Evolutionary conservation across 768 basidiomycete genomes (phyloP).

Genomic region (Amanita jacksonii): DNA sequence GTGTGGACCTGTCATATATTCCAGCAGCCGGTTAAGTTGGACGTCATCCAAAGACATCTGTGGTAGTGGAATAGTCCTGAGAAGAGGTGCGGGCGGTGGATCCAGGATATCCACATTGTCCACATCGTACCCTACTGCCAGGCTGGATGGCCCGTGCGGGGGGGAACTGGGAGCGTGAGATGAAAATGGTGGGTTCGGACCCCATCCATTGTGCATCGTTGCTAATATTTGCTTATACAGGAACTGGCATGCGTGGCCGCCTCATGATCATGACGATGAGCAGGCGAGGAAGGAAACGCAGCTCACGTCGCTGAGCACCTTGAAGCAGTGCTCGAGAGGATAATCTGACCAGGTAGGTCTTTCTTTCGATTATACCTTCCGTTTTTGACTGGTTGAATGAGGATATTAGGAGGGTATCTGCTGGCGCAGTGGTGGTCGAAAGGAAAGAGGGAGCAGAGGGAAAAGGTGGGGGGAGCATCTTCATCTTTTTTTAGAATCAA

Average conservation of each 20-base stretch:
- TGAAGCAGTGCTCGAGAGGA: not conserved
- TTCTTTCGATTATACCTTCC: not conserved
- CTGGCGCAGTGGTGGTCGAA: not conserved
- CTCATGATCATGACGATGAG: conserved; percentile 3
- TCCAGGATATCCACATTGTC: not conserved
- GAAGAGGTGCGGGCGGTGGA: not conserved
- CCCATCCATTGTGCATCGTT: conserved; percentile 1
- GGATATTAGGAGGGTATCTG: not conserved
- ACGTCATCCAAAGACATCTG: no score
- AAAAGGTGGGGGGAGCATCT: not conserved
- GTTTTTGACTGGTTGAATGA: not conserved
- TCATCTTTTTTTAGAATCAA: conserved; percentile 1
- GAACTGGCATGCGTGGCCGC: not conserved
- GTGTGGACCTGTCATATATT: no score
- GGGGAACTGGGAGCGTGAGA: not conserved
- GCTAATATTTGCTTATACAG: not conserved
- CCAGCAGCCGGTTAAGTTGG: no score
- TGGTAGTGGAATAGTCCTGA: no score
- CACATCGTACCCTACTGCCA: not conserved
- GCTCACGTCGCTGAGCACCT: not conserved
- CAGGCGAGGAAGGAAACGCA: not conserved
- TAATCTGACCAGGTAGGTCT: not conserved
- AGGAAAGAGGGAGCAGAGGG: not conserved
- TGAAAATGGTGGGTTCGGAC: not conserved
- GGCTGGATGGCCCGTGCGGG: conserved; percentile 2